Percentiles rank a stretch among this genome's conserved stretches.
phyloP scores from a whole-genome alignment of 768 basidiomycete species.

The Pleurotus sapidus region DNA sequence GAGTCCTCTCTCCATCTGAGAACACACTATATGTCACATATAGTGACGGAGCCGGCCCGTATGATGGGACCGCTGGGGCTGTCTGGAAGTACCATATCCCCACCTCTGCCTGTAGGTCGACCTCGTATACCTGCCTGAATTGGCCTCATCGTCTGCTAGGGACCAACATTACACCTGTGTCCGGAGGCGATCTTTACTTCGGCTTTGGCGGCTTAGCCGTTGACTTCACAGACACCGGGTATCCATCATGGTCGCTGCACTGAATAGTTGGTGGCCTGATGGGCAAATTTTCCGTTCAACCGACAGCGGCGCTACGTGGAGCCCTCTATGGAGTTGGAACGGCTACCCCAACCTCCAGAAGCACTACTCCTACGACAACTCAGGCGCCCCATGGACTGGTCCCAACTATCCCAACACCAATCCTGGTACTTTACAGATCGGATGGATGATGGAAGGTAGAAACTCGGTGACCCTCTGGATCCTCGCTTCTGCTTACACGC shows the following conservation, averaged over 20 bases:
- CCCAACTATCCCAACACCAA: slow-evolving; percentile 42
- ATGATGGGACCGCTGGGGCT: slow-evolving; percentile 52
- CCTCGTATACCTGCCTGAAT: background rate
- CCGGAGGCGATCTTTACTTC: slow-evolving; percentile 54
- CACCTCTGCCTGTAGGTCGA: slow-evolving; percentile 36
- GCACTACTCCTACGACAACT: slow-evolving; percentile 53
- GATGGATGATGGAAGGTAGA: slow-evolving; percentile 71
- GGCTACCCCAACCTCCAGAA: slow-evolving; percentile 43
- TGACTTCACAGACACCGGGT: slow-evolving; percentile 56
- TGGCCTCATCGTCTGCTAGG: slow-evolving; percentile 21
- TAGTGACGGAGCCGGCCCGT: slow-evolving; percentile 63
- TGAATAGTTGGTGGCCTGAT: slow-evolving; percentile 65
- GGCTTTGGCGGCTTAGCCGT: slow-evolving; percentile 63
- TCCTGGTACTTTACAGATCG: slow-evolving; percentile 47
- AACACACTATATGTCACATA: slow-evolving; percentile 59
- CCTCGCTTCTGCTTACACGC: background rate
- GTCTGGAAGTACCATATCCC: slow-evolving; percentile 53
- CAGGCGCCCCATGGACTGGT: slow-evolving; percentile 60
- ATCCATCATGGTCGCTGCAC: slow-evolving; percentile 68
- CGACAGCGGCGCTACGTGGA: slow-evolving; percentile 57
- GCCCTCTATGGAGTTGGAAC: slow-evolving; percentile 54
- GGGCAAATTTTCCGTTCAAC: slow-evolving; percentile 63
- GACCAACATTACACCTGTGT: slow-evolving; percentile 63
- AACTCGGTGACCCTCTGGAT: background rate
- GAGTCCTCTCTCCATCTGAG: slow-evolving; percentile 57